These are phyloP conservation scores for Peronospora farinosa DNA, from an alignment of 352 stramenopile genomes.

Conservation along the genomic window DNA sequence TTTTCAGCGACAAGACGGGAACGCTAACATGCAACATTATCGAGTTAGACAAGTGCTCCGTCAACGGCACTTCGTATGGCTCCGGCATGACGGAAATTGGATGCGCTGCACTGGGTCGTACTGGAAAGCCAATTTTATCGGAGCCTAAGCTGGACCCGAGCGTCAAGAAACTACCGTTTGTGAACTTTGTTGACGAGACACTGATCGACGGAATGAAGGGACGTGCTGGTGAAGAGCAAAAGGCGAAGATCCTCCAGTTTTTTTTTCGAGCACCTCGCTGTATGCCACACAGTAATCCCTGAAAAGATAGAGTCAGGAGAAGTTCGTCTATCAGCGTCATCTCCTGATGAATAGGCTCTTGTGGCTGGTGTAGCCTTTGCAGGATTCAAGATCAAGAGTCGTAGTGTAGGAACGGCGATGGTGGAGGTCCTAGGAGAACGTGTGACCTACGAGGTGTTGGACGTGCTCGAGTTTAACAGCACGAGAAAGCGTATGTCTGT, in stretches of 20 bases:
- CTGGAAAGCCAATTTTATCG: constrained; percentile 50
- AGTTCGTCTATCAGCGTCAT: constrained; percentile 65
- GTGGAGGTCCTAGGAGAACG: constrained; percentile 47
- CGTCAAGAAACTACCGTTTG: constrained; percentile 53
- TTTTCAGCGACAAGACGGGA: too few species aligned
- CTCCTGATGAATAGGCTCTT: constrained; percentile 80
- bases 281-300: constrained; percentile 80
- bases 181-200: constrained; percentile 71
- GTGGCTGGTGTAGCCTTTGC: constrained; percentile 64
- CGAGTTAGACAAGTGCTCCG: too few species aligned
- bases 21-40: too few species aligned
- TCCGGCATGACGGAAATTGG: constrained; percentile 81
- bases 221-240: constrained; percentile 32
- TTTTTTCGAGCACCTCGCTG: constrained; percentile 77
- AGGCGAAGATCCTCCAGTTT: constrained; percentile 62
- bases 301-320: constrained; percentile 62
- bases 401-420: constrained; percentile 42
- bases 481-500: constrained; percentile 76
- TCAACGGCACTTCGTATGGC: too few species aligned
- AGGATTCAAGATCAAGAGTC: constrained; percentile 64
- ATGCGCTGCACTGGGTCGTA: constrained; percentile 46
- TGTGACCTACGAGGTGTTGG: constrained; percentile 52
- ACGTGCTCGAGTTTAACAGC: constrained; percentile 77
- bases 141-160: constrained; percentile 58
- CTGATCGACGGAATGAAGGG: constrained; percentile 63